Conservation (phyloP, 2,329 filamentous ascomycete genomes). For the Monosporascus sp. region DNA sequence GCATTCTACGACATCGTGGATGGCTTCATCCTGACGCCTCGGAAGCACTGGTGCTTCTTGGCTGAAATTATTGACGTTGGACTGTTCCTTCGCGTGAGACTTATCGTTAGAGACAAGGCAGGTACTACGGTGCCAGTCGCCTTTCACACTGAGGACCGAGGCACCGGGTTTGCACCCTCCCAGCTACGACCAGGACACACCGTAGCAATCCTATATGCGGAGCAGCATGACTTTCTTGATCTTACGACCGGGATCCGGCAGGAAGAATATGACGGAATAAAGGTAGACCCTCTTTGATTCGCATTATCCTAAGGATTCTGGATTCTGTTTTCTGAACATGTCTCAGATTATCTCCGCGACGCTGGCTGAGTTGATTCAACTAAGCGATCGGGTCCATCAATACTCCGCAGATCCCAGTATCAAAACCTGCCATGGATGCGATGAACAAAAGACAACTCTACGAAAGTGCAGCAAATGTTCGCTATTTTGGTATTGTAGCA, state of each 20-base stretch:
- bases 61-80: background rate
- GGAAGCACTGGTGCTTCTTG: background rate
- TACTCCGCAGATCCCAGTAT: background rate
- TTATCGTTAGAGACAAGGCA: background rate
- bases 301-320: too few relatives aligned
- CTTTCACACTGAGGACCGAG: background rate
- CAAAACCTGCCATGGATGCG: background rate
- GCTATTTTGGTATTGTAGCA: constrained; percentile 1
- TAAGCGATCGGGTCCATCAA: background rate
- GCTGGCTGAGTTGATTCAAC: background rate
- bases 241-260: background rate
- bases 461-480: background rate
- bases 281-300: background rate
- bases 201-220: background rate
- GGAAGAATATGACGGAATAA: background rate
- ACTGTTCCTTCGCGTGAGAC: background rate
- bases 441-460: background rate
- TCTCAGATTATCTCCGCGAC: background rate
- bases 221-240: background rate
- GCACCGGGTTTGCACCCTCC: background rate
- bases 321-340: background rate
- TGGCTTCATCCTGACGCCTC: background rate
- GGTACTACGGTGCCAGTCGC: background rate
- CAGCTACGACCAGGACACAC: background rate
- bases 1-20: background rate